These are phyloP conservation scores for Mucor piriformis DNA, from an alignment of 371 early-diverging fungal species.

Conservation along the genomic window DNA sequence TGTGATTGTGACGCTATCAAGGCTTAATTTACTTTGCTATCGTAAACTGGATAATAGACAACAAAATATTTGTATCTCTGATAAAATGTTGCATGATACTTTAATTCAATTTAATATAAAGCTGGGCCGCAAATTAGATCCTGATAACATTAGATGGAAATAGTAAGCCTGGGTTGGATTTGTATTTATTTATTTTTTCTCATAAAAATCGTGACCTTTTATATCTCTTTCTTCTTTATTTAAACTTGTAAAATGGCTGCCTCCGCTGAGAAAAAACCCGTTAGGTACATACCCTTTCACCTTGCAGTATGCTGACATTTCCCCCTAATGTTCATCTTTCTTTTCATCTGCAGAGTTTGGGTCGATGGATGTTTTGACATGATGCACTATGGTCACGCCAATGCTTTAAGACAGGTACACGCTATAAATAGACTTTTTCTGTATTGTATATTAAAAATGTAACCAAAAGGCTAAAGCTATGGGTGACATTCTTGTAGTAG, in stretches of 20 bases:
- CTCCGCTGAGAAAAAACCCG: slow-evolving; percentile 24
- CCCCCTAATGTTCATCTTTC: neutral
- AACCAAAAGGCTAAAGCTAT: slow-evolving; percentile 72
- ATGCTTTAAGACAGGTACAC: slow-evolving; percentile 84
- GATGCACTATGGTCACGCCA: slow-evolving; percentile 97
- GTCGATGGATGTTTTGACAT: slow-evolving; percentile 96
- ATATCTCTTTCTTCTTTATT: too few relatives aligned
- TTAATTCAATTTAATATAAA: slow-evolving; percentile 18
- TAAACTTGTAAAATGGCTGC: neutral
- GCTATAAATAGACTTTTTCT: neutral
- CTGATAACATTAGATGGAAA: slow-evolving; percentile 21
- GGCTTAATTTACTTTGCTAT: slow-evolving; percentile 35
- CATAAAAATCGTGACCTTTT: neutral
- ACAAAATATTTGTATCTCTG: slow-evolving; percentile 29
- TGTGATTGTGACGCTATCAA: slow-evolving; percentile 35
- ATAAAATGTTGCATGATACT: slow-evolving; percentile 25
- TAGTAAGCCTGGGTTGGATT: too few relatives aligned
- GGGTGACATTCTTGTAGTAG: slow-evolving; percentile 93
- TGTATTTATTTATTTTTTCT: neutral
- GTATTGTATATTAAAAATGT: neutral
- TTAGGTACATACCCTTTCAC: slow-evolving; percentile 18
- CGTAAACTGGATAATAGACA: slow-evolving; percentile 4
- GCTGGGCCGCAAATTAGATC: slow-evolving; percentile 22
- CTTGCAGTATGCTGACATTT: too few relatives aligned
- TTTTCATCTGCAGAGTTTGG: slow-evolving; percentile 63